phyloP scores from a whole-genome alignment of 1,284 basidiomycete genomes.

The Pyrrhoderma lamaoense region DNA sequence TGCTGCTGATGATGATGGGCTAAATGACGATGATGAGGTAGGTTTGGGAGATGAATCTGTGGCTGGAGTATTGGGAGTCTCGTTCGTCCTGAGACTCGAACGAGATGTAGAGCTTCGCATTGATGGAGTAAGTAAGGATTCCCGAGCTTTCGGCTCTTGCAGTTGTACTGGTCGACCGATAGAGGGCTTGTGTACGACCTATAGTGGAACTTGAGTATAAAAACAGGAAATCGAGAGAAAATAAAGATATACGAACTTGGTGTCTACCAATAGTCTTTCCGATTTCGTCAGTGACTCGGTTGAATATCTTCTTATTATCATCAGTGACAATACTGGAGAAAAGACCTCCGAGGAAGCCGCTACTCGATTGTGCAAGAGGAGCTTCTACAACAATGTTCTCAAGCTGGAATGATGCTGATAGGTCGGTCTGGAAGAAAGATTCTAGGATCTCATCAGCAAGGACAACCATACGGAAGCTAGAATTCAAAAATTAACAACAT shows the following conservation, averaged over 20 bases:
- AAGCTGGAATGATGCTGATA: slow-evolving; percentile 81
- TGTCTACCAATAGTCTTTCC: slow-evolving; percentile 91
- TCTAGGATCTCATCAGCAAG: slow-evolving; percentile 92
- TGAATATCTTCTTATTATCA: slow-evolving; percentile 80
- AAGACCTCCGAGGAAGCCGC: slow-evolving; percentile 72
- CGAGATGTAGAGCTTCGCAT: slow-evolving; percentile 55
- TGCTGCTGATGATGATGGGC: slow-evolving; percentile 12
- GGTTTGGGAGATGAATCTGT: slow-evolving; percentile 26
- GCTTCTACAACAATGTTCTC: slow-evolving; percentile 60
- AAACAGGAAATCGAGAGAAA: not conserved
- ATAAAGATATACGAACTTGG: slow-evolving; percentile 42
- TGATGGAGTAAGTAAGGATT: slow-evolving; percentile 70
- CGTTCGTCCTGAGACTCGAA: slow-evolving; percentile 37
- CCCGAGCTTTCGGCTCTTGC: slow-evolving; percentile 82
- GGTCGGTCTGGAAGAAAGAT: slow-evolving; percentile 88
- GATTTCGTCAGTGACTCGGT: slow-evolving; percentile 86
- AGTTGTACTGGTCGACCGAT: slow-evolving; percentile 79
- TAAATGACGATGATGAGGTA: slow-evolving; percentile 20
- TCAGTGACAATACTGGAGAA: slow-evolving; percentile 86
- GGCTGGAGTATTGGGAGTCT: slow-evolving; percentile 16
- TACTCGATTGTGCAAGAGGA: slow-evolving; percentile 47
- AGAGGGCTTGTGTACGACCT: slow-evolving; percentile 73
- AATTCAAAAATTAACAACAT: not conserved
- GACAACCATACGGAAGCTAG: slow-evolving; percentile 94
- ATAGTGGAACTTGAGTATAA: slow-evolving; percentile 1